phyloP scores from a whole-genome alignment of 2,329 filamentous ascomycete genomes.

The Diaporthe vaccinii region DNA sequence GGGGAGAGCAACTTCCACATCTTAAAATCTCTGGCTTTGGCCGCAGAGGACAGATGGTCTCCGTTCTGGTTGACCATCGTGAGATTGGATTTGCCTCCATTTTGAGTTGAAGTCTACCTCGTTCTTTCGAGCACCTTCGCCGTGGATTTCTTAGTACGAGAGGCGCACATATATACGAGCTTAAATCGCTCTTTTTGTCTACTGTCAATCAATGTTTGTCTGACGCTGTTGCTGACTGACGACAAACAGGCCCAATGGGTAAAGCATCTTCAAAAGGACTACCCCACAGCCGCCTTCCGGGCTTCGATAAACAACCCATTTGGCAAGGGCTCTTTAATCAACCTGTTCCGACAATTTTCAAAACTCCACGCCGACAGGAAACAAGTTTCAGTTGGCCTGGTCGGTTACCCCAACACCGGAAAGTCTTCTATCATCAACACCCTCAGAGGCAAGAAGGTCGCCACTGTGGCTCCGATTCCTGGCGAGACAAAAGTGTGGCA shows the following conservation, averaged over 20 bases:
- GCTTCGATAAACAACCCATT: constrained; percentile 96
- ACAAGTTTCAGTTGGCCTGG: constrained; percentile 92
- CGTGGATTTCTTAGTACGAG: constrained; percentile 97
- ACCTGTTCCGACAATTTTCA: constrained; percentile 92
- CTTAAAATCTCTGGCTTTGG: constrained; percentile 77
- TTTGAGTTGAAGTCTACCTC: constrained; percentile 96
- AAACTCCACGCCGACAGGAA: constrained; percentile 90
- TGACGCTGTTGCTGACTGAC: constrained; percentile 39
- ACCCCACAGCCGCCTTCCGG: constrained; percentile 95
- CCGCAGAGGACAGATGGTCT: constrained; percentile 75
- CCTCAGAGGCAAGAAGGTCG: constrained; percentile 92
- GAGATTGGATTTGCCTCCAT: constrained; percentile 85
- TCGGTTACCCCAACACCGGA: constrained; percentile 90
- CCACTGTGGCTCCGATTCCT: constrained; percentile 92
- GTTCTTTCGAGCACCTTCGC: constrained; percentile 67
- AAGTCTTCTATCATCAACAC: constrained; percentile 99
- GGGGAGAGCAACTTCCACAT: constrained; percentile 88
- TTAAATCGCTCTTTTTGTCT: constrained; percentile 36
- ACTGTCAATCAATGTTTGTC: constrained; percentile 43
- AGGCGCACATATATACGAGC: constrained; percentile 75
- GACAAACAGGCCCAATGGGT: constrained; percentile 88
- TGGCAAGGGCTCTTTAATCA: constrained; percentile 94
- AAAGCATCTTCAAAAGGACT: constrained; percentile 86
- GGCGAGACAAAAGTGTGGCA: constrained; percentile 99
- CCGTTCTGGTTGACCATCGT: constrained; percentile 91